Conservation (phyloP, 2,329 filamentous ascomycete genomes). For the Ceratocystis huliohia region DNA sequence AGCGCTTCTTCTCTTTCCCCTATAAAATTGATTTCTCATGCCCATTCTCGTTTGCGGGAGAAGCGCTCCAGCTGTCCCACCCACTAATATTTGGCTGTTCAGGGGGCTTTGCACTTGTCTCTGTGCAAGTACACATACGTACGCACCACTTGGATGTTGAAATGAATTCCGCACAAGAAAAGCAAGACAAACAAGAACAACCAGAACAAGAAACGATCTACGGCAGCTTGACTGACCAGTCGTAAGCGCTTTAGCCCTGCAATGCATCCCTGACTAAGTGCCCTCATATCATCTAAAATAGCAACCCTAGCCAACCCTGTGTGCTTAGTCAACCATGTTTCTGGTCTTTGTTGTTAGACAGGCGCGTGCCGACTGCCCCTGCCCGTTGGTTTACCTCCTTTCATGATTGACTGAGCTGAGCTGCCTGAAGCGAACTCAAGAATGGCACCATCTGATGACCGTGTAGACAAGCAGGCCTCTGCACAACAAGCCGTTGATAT, state of each 20-base stretch:
- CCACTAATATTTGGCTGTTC: background rate
- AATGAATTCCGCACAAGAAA: background rate
- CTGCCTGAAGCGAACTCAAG: background rate
- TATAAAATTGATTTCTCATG: too few species aligned
- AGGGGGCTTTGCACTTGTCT: background rate
- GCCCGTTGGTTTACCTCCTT: background rate
- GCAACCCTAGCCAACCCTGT: background rate
- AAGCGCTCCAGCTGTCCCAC: background rate
- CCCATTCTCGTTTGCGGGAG: background rate
- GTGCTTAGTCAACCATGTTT: background rate
- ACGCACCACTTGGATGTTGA: background rate
- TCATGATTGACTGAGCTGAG: background rate
- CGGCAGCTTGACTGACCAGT: background rate
- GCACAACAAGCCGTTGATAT: conserved; percentile 76
- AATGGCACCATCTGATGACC: conserved; percentile 33
- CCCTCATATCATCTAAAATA: too few species aligned
- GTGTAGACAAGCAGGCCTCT: conserved; percentile 57
- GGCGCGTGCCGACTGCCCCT: background rate
- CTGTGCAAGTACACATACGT: background rate
- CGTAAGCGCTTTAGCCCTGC: background rate
- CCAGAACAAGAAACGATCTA: background rate
- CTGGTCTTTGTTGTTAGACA: background rate
- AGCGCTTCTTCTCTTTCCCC: too few species aligned
- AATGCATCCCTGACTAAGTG: background rate
- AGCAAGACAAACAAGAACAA: background rate